Evolutionary conservation across 306 rosid species (phyloP).

Genomic region (Parietaria judaica): DNA sequence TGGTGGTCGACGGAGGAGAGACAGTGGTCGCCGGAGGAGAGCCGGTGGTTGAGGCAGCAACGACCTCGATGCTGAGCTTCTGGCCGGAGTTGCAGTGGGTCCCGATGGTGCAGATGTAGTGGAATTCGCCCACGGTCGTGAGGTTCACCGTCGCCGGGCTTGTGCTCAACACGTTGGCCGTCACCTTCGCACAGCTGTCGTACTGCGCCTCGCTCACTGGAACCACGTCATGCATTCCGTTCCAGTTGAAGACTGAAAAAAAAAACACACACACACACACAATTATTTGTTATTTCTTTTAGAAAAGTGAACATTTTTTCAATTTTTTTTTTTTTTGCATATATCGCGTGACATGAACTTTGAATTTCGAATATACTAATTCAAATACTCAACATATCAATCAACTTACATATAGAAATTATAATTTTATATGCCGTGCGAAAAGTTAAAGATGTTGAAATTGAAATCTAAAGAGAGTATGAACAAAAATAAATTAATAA

Average conservation of each 20-base stretch:
- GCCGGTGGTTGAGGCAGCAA: not conserved
- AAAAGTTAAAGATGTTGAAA: too few species aligned
- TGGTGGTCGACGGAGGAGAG: not conserved
- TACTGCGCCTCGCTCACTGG: conserved; percentile 8
- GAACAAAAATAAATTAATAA: too few species aligned
- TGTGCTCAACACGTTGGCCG: not conserved
- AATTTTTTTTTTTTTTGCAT: too few species aligned
- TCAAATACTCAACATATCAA: too few species aligned
- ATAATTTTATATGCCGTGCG: too few species aligned
- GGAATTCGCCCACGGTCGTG: not conserved
- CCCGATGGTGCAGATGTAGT: conserved; percentile 15
- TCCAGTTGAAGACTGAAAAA: not conserved
- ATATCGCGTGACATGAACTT: too few species aligned
- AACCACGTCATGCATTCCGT: conserved; percentile 11
- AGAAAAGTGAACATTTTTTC: too few species aligned
- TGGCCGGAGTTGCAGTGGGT: conserved; percentile 12
- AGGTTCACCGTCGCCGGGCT: not conserved
- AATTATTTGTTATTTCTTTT: too few species aligned
- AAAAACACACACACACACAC: too few species aligned
- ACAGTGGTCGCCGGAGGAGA: not conserved
- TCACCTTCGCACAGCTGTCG: not conserved
- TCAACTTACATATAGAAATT: too few species aligned
- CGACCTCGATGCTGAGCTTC: conserved; percentile 1
- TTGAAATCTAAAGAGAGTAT: too few species aligned
- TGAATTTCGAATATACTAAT: too few species aligned